Base-by-base conservation (phyloP, 306 rosid genomes). In the Vigna nakashimae region DNA sequence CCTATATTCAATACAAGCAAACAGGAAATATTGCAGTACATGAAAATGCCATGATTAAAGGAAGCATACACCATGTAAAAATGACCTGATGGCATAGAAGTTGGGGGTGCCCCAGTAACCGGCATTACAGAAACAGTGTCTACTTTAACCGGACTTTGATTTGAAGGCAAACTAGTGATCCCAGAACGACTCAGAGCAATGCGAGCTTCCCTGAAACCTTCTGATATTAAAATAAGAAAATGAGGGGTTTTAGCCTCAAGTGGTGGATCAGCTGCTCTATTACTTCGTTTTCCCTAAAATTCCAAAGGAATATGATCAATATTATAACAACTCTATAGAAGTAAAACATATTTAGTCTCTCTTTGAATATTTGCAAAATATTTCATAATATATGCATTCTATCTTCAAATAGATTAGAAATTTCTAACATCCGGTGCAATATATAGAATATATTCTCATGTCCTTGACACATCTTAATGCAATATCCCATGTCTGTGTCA, bases 101-200 rank as follows among this genome's bases (percentile, higher is more conserved):
- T 70, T 76, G 98, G 86, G 60, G 91, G 89, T 20, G 91, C 85
- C 85, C 89, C 98, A 18, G 93, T 78, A 63, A 89, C 90, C 74
- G 97, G 88, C 46, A 91, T 53, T 75, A 82, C 84, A 71, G 98
- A 83, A 77, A 90, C 82, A 8, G 85, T 43, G 80, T 96, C 99
- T 89, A 86, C 88, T 82, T 92, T 96, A 45, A 96, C 91, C 85
- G 98, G 97, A 84, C 90, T 90, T 74, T 86, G 97, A 87, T 86
- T 92, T 64, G 92, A 68, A 52, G 96, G 85, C 79, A 90, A 79
- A 79, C 71, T 88, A 51, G 96, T 75, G 53, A 86, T 86, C 87
- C 99, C 99, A 50, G 94, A 86, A 63, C 86, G 92, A 88, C 87
- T 91, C 81, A 92, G 84, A 79, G 91, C 92, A 82, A 86, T 80